A percentile compares a stretch with the other conserved stretches of the same genome.
These are phyloP conservation scores for Yarrowia deformans DNA, from an alignment of 805 yeast species.

Conservation along the genomic window DNA sequence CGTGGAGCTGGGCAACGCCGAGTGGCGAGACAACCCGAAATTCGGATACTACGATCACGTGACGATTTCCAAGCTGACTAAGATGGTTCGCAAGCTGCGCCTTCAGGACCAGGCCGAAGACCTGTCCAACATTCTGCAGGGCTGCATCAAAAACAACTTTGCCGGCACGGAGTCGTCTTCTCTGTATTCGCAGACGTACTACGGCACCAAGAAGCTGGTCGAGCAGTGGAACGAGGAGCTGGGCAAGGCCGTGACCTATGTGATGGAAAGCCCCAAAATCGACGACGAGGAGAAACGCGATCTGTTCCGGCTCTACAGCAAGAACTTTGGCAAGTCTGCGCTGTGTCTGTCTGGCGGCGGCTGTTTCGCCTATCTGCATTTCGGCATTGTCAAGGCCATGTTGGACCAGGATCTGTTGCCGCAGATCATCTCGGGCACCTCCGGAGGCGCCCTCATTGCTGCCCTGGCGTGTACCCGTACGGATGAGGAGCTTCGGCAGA, in stretches of 20 bases:
- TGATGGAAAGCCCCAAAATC: constrained; percentile 54
- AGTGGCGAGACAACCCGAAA: constrained; percentile 67
- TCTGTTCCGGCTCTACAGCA: constrained; percentile 64
- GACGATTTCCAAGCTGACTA: constrained; percentile 60
- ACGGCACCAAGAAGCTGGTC: constrained; percentile 72
- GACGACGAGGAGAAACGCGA: constrained; percentile 55
- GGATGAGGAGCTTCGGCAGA: constrained; percentile 64
- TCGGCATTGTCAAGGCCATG: constrained; percentile 76
- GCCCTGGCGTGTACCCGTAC: constrained; percentile 74
- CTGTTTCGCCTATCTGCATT: constrained; percentile 76
- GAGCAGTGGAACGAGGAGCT: constrained; percentile 63
- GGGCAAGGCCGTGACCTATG: constrained; percentile 55
- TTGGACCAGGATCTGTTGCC: constrained; percentile 73
- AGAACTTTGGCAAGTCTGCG: constrained; percentile 75
- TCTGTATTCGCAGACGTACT: constrained; percentile 75
- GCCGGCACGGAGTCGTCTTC: constrained; percentile 79
- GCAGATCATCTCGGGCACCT: constrained; percentile 73
- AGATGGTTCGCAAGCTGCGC: constrained; percentile 54
- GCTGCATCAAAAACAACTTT: constrained; percentile 73
- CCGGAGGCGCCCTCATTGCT: constrained; percentile 83
- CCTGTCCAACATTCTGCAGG: constrained; percentile 63
- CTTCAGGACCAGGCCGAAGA: constrained; percentile 54
- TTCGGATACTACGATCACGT: constrained; percentile 74
- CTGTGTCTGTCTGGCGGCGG: constrained; percentile 82
- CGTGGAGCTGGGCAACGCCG: constrained; percentile 61